phyloP scores from a whole-genome alignment of 306 rosid genomes.

The Glycyrrhiza uralensis region DNA sequence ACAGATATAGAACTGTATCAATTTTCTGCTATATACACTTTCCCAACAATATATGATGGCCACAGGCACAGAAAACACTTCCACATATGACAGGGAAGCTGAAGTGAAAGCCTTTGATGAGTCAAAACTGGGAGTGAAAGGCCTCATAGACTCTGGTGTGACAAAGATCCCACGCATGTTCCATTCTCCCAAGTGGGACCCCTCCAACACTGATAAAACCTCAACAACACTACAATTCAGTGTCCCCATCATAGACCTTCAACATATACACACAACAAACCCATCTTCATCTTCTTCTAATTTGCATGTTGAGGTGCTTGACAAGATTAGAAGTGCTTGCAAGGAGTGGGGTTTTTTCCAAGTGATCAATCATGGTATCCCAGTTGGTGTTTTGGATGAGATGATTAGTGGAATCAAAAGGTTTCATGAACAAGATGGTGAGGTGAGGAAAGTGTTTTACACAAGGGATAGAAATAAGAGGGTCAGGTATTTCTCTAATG shows the following conservation, averaged over 20 bases:
- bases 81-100: background rate
- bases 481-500: slow-evolving; percentile 13
- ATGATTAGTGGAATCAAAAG: slow-evolving; percentile 29
- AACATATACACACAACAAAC: slow-evolving; percentile 6
- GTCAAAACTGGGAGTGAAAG: slow-evolving; percentile 15
- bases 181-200: slow-evolving; percentile 19
- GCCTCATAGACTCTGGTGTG: slow-evolving; percentile 1
- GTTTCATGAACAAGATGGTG: slow-evolving; percentile 43
- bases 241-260: slow-evolving; percentile 34
- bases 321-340: slow-evolving; percentile 6
- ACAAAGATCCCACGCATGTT: slow-evolving; percentile 9
- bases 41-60: too few relatives aligned
- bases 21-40: too few relatives aligned
- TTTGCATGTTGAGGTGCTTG: background rate
- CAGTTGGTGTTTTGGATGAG: slow-evolving; percentile 26
- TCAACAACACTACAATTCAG: too few relatives aligned
- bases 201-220: background rate
- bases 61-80: too few relatives aligned
- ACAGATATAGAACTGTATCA: too few relatives aligned
- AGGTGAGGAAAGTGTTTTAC: slow-evolving; percentile 21
- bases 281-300: background rate
- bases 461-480: background rate
- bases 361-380: slow-evolving; percentile 41
- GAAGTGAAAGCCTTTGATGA: background rate
- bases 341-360: slow-evolving; percentile 43